Evolutionary conservation across 2,329 filamentous ascomycete species (phyloP), one percentile per base, ranked within the genome.

Genomic region (Raffaelea arxii): DNA sequence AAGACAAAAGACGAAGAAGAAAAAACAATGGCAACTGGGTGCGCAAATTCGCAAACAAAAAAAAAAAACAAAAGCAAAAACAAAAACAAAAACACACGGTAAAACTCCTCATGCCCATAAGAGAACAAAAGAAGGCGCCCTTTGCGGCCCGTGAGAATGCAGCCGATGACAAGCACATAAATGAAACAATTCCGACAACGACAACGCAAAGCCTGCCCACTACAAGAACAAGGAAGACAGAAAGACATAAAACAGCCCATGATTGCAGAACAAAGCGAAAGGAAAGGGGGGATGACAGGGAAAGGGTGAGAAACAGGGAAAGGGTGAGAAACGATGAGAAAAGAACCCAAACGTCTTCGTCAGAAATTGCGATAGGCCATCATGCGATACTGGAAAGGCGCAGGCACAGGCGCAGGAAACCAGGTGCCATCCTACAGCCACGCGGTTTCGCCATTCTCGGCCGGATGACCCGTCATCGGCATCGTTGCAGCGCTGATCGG

Each of bases 381-480:
- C n/a, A n/a, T n/a, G n/a, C n/a, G n/a, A n/a, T n/a, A n/a, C n/a
- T 41, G 47, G 14, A 52, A 7, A 22, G 49, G 27, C n/a, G n/a
- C n/a, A n/a, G 7, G 32, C 14, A 36, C 32, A 36, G 32, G 32
- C 19, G 46, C 44, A 23, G 39, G 23, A 44, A 36, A 50, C 47
- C 50, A 50, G 39, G 50, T n/a, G 48, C 47, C 48, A 24, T 43
- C 46, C 49, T 56, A 55, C 12, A 55, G 51, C 54, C 53, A 56
- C 35, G 50, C 49, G 32, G 52, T 47, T 45, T 60, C 56, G 37
- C 58, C 59, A 22, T 58, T 57, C 40, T 59, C 57, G 22, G 46
- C 25, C 9, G 48, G 47, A 23, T 47, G 35, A 25, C 51, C 53
- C 32, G 51, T 47, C 19, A 53, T 47, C 6, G 52, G 53, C n/a